phyloP scores from a whole-genome alignment of 305 asterid species.

The Rubia tinctorum region DNA sequence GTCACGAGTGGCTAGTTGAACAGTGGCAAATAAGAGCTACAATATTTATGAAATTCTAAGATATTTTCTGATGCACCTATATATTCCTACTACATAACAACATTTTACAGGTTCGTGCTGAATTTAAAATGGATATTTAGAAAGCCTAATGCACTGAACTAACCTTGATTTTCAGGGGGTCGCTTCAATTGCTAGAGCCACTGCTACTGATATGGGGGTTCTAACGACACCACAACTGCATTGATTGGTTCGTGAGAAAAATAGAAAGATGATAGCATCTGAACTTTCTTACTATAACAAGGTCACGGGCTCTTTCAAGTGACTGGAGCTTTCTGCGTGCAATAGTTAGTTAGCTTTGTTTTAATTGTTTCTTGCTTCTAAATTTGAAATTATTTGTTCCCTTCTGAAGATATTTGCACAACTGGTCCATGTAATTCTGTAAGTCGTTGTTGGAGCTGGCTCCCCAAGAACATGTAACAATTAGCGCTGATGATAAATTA shows the following conservation, averaged over 20 bases:
- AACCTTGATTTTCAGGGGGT: slow-evolving; percentile 48
- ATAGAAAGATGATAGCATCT: slow-evolving; percentile 69
- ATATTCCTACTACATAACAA: not conserved
- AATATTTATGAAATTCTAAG: not conserved
- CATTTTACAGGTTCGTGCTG: not conserved
- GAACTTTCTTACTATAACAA: slow-evolving; percentile 60
- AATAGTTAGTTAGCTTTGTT: not conserved
- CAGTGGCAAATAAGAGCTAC: not conserved
- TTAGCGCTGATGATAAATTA: slow-evolving; percentile 39
- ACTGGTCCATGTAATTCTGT: slow-evolving; percentile 16
- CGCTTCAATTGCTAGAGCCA: slow-evolving; percentile 55
- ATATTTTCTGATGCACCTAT: not conserved
- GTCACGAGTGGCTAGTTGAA: not conserved
- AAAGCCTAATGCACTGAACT: not conserved
- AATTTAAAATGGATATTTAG: not conserved
- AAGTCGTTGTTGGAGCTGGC: slow-evolving; percentile 72
- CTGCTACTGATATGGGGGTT: slow-evolving; percentile 21
- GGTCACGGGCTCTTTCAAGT: slow-evolving; percentile 73
- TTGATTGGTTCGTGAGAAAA: slow-evolving; percentile 88
- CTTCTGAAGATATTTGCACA: not conserved
- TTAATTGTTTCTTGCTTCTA: not conserved
- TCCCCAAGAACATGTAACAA: slow-evolving; percentile 39
- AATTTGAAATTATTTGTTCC: not conserved
- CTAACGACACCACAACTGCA: slow-evolving; percentile 91
- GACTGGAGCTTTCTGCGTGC: slow-evolving; percentile 17